These are phyloP conservation scores for Lepiota venenata DNA, from an alignment of 768 basidiomycete genomes.

Conservation along the genomic window DNA sequence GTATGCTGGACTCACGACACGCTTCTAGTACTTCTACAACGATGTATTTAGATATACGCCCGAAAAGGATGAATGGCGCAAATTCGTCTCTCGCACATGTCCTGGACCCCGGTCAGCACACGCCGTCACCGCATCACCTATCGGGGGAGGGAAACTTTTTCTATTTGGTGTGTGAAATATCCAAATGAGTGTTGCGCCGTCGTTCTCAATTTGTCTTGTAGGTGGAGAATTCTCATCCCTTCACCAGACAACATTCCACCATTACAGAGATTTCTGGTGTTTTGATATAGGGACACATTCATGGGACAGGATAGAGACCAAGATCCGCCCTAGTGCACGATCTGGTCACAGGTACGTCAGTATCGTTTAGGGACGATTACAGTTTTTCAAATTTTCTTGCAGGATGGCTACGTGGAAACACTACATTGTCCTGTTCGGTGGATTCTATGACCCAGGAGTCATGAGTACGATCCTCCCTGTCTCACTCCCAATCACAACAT, in stretches of 20 bases:
- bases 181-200: background rate
- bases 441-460: slow-evolving; percentile 85
- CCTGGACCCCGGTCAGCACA: slow-evolving; percentile 90
- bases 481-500: background rate
- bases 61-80: slow-evolving; percentile 91
- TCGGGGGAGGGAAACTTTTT: slow-evolving; percentile 84
- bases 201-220: slow-evolving; percentile 19
- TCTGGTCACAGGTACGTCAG: slow-evolving; percentile 72
- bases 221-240: slow-evolving; percentile 87
- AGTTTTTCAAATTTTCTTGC: background rate
- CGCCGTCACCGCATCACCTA: slow-evolving; percentile 68
- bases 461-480: slow-evolving; percentile 47
- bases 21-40: slow-evolving; percentile 73
- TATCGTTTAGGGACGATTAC: background rate
- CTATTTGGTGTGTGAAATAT: slow-evolving; percentile 56
- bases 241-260: slow-evolving; percentile 81
- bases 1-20: background rate
- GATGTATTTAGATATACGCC: slow-evolving; percentile 86
- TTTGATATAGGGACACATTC: slow-evolving; percentile 76
- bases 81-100: slow-evolving; percentile 78
- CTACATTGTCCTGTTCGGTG: slow-evolving; percentile 82
- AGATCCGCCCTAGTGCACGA: slow-evolving; percentile 71
- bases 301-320: slow-evolving; percentile 91
- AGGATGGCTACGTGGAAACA: slow-evolving; percentile 93
- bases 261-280: slow-evolving; percentile 87